phyloP scores from a whole-genome alignment of 1,284 basidiomycete species.

The Sanguinoderma infundibulare region DNA sequence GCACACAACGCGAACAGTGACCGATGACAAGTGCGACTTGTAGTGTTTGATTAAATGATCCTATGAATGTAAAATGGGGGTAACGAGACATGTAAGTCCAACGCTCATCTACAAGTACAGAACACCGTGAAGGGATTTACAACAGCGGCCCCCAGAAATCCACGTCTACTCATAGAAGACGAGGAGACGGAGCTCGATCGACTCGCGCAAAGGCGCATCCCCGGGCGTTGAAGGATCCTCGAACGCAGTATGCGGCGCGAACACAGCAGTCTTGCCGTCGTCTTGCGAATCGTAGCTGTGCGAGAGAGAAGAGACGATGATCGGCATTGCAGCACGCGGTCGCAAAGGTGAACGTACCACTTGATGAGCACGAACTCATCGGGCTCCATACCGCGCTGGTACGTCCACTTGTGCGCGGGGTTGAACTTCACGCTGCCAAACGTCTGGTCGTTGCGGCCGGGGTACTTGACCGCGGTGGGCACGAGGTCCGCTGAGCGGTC shows the following conservation, averaged over 20 bases:
- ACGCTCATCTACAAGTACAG: background rate
- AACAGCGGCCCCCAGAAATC: no score
- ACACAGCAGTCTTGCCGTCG: conserved; percentile 53
- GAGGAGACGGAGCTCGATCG: conserved; percentile 61
- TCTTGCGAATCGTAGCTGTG: conserved; percentile 55
- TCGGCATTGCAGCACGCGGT: no score
- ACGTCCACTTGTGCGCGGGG: conserved; percentile 66
- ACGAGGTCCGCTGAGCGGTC: conserved; percentile 51
- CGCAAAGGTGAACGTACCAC: conserved; percentile 49
- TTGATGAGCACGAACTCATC: conserved; percentile 71
- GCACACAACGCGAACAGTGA: no score
- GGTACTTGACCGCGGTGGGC: conserved; percentile 53
- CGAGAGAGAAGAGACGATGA: conserved; percentile 22
- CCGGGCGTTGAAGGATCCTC: conserved; percentile 55
- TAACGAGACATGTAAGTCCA: no score
- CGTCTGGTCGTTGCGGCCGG: conserved; percentile 62
- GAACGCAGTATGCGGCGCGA: conserved; percentile 67
- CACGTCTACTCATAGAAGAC: conserved; percentile 56
- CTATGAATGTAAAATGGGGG: no score
- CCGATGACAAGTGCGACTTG: no score
- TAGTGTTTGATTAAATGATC: no score
- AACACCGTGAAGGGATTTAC: no score
- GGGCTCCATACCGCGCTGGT: conserved; percentile 61
- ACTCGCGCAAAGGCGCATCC: conserved; percentile 52
- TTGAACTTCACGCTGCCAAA: conserved; percentile 57